These are phyloP conservation scores for Saccharomycopsis crataegensis DNA, from an alignment of 1,139 yeast species.

Conservation along the genomic window DNA sequence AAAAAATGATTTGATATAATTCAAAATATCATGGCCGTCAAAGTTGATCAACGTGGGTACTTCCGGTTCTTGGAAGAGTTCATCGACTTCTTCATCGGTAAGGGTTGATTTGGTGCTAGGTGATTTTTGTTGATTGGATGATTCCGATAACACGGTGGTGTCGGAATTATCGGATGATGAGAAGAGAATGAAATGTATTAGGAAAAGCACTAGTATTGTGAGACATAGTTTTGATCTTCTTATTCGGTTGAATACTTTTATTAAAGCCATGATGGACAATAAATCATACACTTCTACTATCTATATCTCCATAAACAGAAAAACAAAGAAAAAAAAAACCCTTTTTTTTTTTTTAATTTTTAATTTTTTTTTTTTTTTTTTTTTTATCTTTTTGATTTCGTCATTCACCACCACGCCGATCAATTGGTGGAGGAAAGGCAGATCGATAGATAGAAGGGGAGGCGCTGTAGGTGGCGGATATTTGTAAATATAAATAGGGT, in stretches of 20 bases:
- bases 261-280: not conserved
- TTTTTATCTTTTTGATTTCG: no score
- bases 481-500: no score
- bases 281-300: no score
- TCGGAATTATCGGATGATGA: not conserved
- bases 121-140: not conserved
- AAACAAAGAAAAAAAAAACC: not conserved
- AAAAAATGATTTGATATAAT: slow-evolving; percentile 15
- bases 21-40: slow-evolving; percentile 15
- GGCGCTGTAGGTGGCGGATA: no score
- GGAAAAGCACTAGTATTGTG: not conserved
- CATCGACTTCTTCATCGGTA: not conserved
- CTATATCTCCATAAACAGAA: not conserved
- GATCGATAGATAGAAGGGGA: no score
- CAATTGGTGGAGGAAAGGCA: no score
- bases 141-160: not conserved
- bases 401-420: no score
- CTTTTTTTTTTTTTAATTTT: not conserved
- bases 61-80: slow-evolving; percentile 16
- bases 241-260: not conserved
- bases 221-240: not conserved
- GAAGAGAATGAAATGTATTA: not conserved
- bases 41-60: slow-evolving; percentile 15
- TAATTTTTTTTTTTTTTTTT: not conserved
- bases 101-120: not conserved